Conservation (phyloP, 2,329 filamentous ascomycete species). For the Sordariomycetes sp. region DNA sequence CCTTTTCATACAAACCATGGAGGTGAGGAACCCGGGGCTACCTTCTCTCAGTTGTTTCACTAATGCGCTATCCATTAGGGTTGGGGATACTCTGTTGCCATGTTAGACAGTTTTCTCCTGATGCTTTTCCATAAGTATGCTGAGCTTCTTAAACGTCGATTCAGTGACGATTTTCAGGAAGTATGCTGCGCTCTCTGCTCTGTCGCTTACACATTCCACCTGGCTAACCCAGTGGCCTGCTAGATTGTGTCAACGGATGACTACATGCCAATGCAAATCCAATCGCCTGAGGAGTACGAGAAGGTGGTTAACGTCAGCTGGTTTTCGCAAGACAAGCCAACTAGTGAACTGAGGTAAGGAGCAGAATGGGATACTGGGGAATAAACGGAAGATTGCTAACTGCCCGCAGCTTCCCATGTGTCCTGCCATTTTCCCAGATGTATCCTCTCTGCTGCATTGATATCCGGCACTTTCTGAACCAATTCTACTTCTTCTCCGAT, state of each 20-base stretch:
- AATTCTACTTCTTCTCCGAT: conserved; percentile 96
- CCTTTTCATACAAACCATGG: conserved; percentile 96
- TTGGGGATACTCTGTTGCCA: conserved; percentile 78
- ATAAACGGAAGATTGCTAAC: neutral
- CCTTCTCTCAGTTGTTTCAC: neutral
- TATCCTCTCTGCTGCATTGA: conserved; percentile 97
- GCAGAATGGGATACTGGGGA: neutral
- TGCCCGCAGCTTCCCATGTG: conserved; percentile 67
- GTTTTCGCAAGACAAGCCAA: conserved; percentile 76
- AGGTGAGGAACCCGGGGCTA: conserved; percentile 39
- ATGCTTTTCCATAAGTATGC: conserved; percentile 90
- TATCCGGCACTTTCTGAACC: conserved; percentile 93
- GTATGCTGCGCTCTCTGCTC: conserved; percentile 25
- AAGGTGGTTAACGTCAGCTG: conserved; percentile 94
- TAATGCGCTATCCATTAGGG: conserved; percentile 36
- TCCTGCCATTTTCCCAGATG: conserved; percentile 98
- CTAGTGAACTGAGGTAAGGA: conserved; percentile 58
- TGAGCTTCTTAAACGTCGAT: conserved; percentile 77
- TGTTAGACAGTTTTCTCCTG: conserved; percentile 77
- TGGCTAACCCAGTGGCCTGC: neutral
- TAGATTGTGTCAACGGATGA: conserved; percentile 81
- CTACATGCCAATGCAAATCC: conserved; percentile 99
- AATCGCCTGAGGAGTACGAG: conserved; percentile 80
- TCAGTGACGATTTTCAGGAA: conserved; percentile 94
- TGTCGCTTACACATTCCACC: neutral